Base-by-base conservation (phyloP, 768 basidiomycete genomes). In the Hypsizygus marmoreus region DNA sequence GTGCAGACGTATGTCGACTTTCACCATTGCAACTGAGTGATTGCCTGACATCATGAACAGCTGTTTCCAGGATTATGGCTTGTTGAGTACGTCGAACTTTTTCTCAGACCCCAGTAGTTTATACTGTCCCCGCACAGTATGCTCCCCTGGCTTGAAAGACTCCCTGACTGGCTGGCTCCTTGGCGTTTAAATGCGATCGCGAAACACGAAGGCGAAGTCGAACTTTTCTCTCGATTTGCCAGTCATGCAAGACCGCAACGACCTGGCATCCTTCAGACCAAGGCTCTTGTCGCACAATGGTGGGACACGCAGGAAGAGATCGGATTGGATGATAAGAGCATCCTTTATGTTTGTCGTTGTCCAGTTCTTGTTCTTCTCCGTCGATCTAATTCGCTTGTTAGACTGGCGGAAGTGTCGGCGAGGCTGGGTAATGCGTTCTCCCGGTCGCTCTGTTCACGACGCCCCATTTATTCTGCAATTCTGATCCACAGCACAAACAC, bases 61-160 rank as follows among this genome's bases (percentile, higher is more conserved):
- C 35, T 45, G 12, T 45, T 45, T 13, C 43, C 43, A 16, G 43
- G 43, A 9, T 28, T 28, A 10, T 45, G 43, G 43, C 43, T 45
- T 17, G 43, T 45, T 11, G 43, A 45, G 40, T 31, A 31, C 30
- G 40, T 39, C n/a, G n/a, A n/a, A n/a, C n/a, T n/a, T n/a, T n/a
- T n/a, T n/a, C n/a, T n/a, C n/a, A n/a, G n/a, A n/a, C n/a, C n/a
- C n/a, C n/a, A n/a, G n/a, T n/a, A n/a, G n/a, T n/a, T n/a, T n/a
- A n/a, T n/a, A n/a, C n/a, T n/a, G n/a, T n/a, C n/a, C n/a, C n/a
- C n/a, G n/a, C n/a, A n/a, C n/a, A n/a, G n/a, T n/a, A n/a, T n/a
- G n/a, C n/a, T n/a, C n/a, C n/a, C n/a, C n/a, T n/a, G n/a, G n/a
- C n/a, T n/a, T n/a, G n/a, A n/a, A n/a, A n/a, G n/a, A n/a, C n/a